Base-by-base conservation (phyloP, 1,284 basidiomycete species). In the Cystobasidiaceae sp. region DNA sequence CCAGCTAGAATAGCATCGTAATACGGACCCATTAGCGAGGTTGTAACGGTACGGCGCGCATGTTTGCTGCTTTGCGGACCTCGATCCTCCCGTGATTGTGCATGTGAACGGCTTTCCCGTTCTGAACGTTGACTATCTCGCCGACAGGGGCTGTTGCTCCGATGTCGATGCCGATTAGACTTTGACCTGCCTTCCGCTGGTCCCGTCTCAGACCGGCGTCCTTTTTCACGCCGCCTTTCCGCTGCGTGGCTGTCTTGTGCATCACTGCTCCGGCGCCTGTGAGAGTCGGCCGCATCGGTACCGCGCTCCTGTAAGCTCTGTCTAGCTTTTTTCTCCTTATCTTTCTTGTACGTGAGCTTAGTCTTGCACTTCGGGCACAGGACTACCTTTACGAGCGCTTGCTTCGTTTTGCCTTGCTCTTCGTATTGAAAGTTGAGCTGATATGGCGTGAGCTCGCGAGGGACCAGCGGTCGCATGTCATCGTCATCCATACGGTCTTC, bases 371-470 rank as follows among this genome's bases (percentile, higher is more conserved):
- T 82, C 21, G 79, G 75, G 74, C 92, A 97, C 23, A 96, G 77
- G 0, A 89, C 89, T 1, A 93, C 84, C 75, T 97, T 96, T 50
- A 96, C 93, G 9, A 94, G 78, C 0, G 90, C 89, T 52, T 84
- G 84, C 76, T 90, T 93, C 59, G 74, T 77, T 71, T 84, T 81
- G 0, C 87, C 89, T 5, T 83, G 82, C 74, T 97, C 93, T 27
- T 82, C 78, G 75, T 97, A 96, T 1, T 84, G 83, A 72, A 97
- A 97, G 0, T 91, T 91, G 5, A 94, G 80, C 75, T 94, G 91
- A 45, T 92, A 83, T 3, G 69, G 68, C 0, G 54, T 46, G 23
- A 74, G 49, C 13, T 50, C 23, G 4, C 51, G 52, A 1, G 34
- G 28, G 41, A 74, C 73, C 21, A 73, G 63, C 19, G 73, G 71